Base-by-base conservation (phyloP, 805 yeast genomes). In the Cyberlindnera veronae region DNA sequence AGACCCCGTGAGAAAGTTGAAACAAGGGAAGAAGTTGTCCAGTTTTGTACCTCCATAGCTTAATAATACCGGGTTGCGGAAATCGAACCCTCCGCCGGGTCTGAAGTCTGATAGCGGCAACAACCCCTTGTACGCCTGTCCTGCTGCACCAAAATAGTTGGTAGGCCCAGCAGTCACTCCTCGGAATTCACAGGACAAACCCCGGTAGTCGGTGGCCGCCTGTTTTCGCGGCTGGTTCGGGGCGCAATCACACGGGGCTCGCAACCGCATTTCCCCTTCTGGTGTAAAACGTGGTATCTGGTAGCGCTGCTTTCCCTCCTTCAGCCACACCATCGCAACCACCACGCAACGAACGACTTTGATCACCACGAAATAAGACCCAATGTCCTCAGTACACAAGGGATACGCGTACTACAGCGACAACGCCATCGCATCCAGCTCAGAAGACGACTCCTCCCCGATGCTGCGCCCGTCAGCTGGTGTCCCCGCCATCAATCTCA, bases 341-440 rank as follows among this genome's bases (percentile, higher is more conserved):
- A 26, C 29, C 10, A 13, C 29, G 6, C 10, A 8, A 26, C 36
- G n/a, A n/a, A n/a, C n/a, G n/a, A n/a, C n/a, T n/a, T n/a, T n/a
- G n/a, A n/a, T n/a, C n/a, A n/a, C n/a, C n/a, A n/a, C 30, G 30
- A 8, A 29, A 18, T 10, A 17, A 22, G 18, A 13, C 22, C 36
- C n/a, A n/a, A n/a, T n/a, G n/a, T n/a, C n/a, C n/a, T n/a, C n/a
- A n/a, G n/a, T n/a, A n/a, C n/a, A n/a, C n/a, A n/a, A n/a, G n/a
- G n/a, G n/a, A n/a, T n/a, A 24, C 28, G 28, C 28, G 28, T 36
- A 41, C 21, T 48, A 46, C 38, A 51, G 48, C 26, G 57, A 53
- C 31, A 41, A 45, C 33, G 57, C 57, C 12, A 49, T 53, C 14
- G 52, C 42, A 4, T 45, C 55, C 3, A 50, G 54, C 44, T 53